Conservation (phyloP, 768 basidiomycete genomes). For the Panaeolus cyanescens region DNA sequence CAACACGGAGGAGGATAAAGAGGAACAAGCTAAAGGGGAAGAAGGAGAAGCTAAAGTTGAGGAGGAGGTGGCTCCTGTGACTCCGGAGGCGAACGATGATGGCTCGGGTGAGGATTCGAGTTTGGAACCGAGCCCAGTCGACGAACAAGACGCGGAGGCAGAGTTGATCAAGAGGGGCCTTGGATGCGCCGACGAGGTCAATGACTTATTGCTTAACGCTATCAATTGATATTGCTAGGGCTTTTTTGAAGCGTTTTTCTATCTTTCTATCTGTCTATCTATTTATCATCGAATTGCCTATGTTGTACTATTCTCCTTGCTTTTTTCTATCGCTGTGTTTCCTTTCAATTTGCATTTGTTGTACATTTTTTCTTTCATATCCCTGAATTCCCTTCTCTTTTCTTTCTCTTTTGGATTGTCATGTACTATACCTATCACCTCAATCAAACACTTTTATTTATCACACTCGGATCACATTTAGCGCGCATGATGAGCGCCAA, state of each 20-base stretch:
- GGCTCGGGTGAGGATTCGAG: background rate
- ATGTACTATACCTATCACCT: too few relatives aligned
- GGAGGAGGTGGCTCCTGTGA: background rate
- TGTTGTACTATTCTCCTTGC: too few relatives aligned
- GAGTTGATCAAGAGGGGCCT: background rate
- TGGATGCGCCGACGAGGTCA: background rate
- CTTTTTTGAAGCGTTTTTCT: background rate
- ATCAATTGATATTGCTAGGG: background rate
- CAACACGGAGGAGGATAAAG: too few relatives aligned
- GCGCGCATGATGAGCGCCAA: too few relatives aligned
- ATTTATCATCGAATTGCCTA: too few relatives aligned
- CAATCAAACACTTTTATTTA: too few relatives aligned
- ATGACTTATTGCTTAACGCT: background rate
- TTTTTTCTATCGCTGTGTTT: too few relatives aligned
- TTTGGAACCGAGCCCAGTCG: background rate
- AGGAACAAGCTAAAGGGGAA: background rate
- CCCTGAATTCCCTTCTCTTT: too few relatives aligned
- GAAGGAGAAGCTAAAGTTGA: background rate
- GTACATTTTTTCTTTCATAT: too few relatives aligned
- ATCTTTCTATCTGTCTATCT: background rate
- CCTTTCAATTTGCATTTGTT: too few relatives aligned
- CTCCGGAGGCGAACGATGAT: background rate
- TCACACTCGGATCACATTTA: too few relatives aligned
- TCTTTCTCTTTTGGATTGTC: too few relatives aligned
- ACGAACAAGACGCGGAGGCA: background rate